These are phyloP conservation scores for Phytophthora ohioensis DNA, from an alignment of 352 stramenopile genomes.

Conservation along the genomic window DNA sequence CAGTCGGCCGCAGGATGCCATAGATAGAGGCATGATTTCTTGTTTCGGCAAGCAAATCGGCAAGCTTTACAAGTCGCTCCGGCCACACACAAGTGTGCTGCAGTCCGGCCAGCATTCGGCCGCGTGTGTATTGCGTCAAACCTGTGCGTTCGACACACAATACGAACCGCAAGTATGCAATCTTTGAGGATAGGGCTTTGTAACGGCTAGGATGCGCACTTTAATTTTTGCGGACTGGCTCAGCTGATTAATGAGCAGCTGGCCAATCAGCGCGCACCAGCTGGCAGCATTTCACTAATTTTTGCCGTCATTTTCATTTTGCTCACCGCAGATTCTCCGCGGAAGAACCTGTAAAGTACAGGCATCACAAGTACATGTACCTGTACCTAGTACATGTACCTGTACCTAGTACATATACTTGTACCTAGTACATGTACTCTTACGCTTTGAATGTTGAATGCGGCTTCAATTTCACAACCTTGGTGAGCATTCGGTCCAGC, in stretches of 20 bases:
- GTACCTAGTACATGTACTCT: background rate
- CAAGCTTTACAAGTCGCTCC: background rate
- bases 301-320: conserved; percentile 20
- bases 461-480: background rate
- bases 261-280: conserved; percentile 27
- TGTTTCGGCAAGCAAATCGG: too few species aligned
- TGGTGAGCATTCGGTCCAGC: background rate
- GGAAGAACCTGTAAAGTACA: too few species aligned
- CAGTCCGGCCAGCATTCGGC: background rate
- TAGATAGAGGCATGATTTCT: too few species aligned
- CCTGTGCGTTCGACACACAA: conserved; percentile 11
- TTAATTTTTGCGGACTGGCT: conserved; percentile 37
- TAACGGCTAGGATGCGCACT: conserved; percentile 2
- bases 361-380: too few species aligned
- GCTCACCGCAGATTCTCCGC: conserved; percentile 9
- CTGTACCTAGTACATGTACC: background rate
- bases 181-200: conserved; percentile 4
- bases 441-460: background rate
- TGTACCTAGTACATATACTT: too few species aligned
- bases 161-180: conserved; percentile 14
- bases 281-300: conserved; percentile 20
- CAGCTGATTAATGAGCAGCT: conserved; percentile 28
- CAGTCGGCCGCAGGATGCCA: too few species aligned
- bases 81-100: background rate
- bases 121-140: background rate